Evolutionary conservation across 495 filamentous ascomycete genomes (phyloP).

Genomic region (Immersiella caudata): DNA sequence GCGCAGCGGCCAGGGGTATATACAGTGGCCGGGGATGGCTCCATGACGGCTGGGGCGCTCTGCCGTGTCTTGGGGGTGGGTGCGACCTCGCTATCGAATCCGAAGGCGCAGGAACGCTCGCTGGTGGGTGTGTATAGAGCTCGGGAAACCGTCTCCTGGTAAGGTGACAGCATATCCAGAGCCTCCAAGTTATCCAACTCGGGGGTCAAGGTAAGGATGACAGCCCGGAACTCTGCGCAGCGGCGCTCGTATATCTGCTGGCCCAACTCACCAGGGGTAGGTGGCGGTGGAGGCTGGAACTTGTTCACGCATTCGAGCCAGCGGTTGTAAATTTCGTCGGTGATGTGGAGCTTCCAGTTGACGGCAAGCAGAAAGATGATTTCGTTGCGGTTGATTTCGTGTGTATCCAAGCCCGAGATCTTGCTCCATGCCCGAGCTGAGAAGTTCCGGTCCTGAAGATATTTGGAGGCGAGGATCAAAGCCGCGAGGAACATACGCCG

Average conservation of each 20-base stretch:
- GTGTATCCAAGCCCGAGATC: slow-evolving; percentile 87
- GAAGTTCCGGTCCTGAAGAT: slow-evolving; percentile 96
- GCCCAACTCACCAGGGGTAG: slow-evolving; percentile 56
- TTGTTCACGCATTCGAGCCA: slow-evolving; percentile 92
- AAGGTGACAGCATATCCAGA: slow-evolving; percentile 37
- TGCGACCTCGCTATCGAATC: slow-evolving; percentile 46
- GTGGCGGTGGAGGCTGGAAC: slow-evolving; percentile 70
- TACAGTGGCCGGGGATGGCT: slow-evolving; percentile 60
- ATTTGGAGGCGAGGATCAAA: slow-evolving; percentile 93
- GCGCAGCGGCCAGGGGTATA: slow-evolving; percentile 52
- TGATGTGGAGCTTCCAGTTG: slow-evolving; percentile 92
- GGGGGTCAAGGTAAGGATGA: slow-evolving; percentile 78
- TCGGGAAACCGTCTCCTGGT: slow-evolving; percentile 32
- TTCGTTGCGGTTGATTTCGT: slow-evolving; percentile 96
- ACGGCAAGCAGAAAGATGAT: slow-evolving; percentile 89
- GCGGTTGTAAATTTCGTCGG: slow-evolving; percentile 81
- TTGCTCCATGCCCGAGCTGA: slow-evolving; percentile 98
- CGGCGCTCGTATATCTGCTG: slow-evolving; percentile 47
- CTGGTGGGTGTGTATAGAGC: slow-evolving; percentile 37
- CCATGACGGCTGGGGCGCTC: slow-evolving; percentile 59
- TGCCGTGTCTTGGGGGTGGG: slow-evolving; percentile 39
- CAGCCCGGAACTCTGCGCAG: slow-evolving; percentile 68
- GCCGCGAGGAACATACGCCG: slow-evolving; percentile 96
- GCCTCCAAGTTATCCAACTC: slow-evolving; percentile 68
- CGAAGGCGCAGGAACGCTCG: slow-evolving; percentile 36